These are phyloP conservation scores for Aulographum hederae DNA, from an alignment of 2,329 filamentous ascomycete species.

Conservation along the genomic window DNA sequence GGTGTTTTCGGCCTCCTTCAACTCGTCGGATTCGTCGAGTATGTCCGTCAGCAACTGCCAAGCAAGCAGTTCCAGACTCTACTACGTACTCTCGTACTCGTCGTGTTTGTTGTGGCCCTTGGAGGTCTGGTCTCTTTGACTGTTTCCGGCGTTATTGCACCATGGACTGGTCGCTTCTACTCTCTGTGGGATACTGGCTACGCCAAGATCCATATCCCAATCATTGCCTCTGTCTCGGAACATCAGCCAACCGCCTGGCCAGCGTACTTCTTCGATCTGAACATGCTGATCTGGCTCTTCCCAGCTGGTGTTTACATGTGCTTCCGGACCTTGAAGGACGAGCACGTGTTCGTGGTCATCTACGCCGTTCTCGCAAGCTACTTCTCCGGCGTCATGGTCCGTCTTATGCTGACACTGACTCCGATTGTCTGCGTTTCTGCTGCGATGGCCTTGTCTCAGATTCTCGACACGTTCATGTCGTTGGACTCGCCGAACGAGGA, in stretches of 20 bases:
- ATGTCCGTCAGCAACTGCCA: constrained; percentile 70
- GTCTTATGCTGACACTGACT: constrained; percentile 92
- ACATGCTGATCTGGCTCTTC: constrained; percentile 98
- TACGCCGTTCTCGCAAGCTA: constrained; percentile 95
- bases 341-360: constrained; percentile 95
- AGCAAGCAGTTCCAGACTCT: constrained; percentile 90
- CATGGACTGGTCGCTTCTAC: constrained; percentile 97
- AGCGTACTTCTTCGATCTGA: constrained; percentile 97
- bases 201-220: constrained; percentile 97
- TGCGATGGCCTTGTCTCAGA: constrained; percentile 69
- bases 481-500: constrained; percentile 41
- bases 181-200: constrained; percentile 98
- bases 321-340: constrained; percentile 83
- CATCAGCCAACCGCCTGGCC: constrained; percentile 98
- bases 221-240: constrained; percentile 98
- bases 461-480: constrained; percentile 72
- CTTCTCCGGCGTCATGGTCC: constrained; percentile 98
- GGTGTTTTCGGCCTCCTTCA: constrained; percentile 93
- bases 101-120: constrained; percentile 56
- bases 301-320: constrained; percentile 96
- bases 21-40: constrained; percentile 81
- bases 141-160: constrained; percentile 77
- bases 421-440: constrained; percentile 91
- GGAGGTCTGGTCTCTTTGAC: constrained; percentile 67
- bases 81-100: constrained; percentile 55